A percentile compares a stretch with the other conserved stretches of the same genome.
These are phyloP conservation scores for Graphium sp. DNA, from an alignment of 2,329 filamentous ascomycete species.

Conservation along the genomic window DNA sequence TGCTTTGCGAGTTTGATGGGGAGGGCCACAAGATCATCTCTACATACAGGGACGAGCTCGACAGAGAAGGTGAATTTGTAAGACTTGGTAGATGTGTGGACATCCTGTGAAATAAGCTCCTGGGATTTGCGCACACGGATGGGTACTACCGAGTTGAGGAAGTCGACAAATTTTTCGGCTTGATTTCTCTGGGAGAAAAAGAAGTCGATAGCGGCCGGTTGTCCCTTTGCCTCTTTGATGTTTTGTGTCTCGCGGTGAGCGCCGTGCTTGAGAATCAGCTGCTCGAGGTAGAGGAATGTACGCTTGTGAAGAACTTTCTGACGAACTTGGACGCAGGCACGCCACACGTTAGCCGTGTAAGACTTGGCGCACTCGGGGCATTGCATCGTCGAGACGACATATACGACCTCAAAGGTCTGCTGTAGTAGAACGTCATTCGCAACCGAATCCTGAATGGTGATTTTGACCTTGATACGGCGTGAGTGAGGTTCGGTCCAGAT, in stretches of 20 bases:
- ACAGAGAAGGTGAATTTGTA: constrained; percentile 92
- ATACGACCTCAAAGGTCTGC: constrained; percentile 90
- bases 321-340: constrained; percentile 82
- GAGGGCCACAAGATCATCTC: constrained; percentile 89
- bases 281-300: constrained; percentile 56
- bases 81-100: constrained; percentile 75
- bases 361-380: constrained; percentile 92
- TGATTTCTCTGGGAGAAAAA: constrained; percentile 83
- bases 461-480: constrained; percentile 78
- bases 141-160: constrained; percentile 67
- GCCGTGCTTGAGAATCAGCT: constrained; percentile 86
- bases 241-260: constrained; percentile 91
- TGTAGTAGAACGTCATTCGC: constrained; percentile 56
- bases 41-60: constrained; percentile 87
- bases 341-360: constrained; percentile 92
- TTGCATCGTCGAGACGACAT: constrained; percentile 78
- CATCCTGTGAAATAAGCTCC: constrained; percentile 84
- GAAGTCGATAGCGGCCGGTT: constrained; percentile 94
- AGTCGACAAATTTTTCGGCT: constrained; percentile 84
- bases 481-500: constrained; percentile 99
- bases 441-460: constrained; percentile 68
- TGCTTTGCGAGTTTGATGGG: constrained; percentile 79
- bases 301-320: constrained; percentile 96
- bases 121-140: constrained; percentile 59
- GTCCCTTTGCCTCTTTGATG: constrained; percentile 91